phyloP scores from a whole-genome alignment of 140 eudicot species.

The Senecio squalidus region DNA sequence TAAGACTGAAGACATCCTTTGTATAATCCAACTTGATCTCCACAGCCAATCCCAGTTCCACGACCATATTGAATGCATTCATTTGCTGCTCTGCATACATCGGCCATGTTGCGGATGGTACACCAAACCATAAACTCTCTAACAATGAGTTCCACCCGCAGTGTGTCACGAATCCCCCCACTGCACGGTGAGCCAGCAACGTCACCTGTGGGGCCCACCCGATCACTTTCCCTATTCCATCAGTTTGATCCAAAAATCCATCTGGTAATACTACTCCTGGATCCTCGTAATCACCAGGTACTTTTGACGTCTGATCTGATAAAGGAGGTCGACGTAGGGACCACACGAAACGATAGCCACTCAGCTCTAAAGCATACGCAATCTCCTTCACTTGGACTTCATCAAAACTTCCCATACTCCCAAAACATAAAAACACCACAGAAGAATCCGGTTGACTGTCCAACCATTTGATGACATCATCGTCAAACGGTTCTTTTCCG shows the following conservation, averaged over 20 bases:
- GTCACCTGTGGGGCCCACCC: constrained; percentile 66
- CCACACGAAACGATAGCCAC: constrained; percentile 44
- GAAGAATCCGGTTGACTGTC: constrained; percentile 36
- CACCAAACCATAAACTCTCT: constrained; percentile 64
- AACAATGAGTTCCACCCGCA: constrained; percentile 63
- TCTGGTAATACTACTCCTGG: constrained; percentile 34
- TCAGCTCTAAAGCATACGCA: constrained; percentile 31
- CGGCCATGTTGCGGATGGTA: constrained; percentile 55
- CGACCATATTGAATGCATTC: constrained; percentile 47
- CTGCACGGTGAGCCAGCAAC: constrained; percentile 40
- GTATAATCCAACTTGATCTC: constrained; percentile 37
- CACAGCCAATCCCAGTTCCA: constrained; percentile 37
- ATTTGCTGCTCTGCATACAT: constrained; percentile 51
- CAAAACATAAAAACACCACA: constrained; percentile 44
- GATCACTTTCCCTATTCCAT: constrained; percentile 37
- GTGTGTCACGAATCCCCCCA: constrained; percentile 63
- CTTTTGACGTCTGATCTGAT: not conserved
- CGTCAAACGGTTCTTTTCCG: constrained; percentile 4
- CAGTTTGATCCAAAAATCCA: constrained; percentile 44
- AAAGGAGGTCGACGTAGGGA: constrained; percentile 30
- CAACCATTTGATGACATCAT: constrained; percentile 12
- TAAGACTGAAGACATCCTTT: not conserved
- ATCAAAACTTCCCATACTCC: constrained; percentile 32
- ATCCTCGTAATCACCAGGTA: constrained; percentile 15
- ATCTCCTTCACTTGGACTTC: constrained; percentile 38